Conservation (phyloP, 495 filamentous ascomycete genomes). For the Friedmanniomyces simplex region DNA sequence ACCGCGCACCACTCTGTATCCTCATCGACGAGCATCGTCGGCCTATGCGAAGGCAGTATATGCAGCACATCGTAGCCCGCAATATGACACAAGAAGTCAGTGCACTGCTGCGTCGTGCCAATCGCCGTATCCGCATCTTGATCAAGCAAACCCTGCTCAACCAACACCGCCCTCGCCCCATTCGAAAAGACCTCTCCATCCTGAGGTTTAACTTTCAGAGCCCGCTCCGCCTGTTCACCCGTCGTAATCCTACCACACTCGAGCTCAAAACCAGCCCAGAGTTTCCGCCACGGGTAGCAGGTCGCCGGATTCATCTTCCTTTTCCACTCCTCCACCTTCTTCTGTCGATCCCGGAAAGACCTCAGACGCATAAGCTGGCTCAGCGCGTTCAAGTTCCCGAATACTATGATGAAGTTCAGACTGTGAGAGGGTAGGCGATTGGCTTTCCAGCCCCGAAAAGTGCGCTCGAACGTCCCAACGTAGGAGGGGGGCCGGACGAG, state of each 20-base stretch:
- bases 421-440: neutral
- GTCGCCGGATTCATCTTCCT: neutral
- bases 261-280: neutral
- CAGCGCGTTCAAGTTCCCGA: neutral
- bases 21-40: neutral
- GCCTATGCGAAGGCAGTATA: neutral
- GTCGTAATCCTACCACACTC: neutral
- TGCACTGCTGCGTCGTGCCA: conserved; percentile 1
- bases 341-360: neutral
- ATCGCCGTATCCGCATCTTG: neutral
- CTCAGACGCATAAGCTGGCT: neutral
- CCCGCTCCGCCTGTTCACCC: neutral
- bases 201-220: neutral
- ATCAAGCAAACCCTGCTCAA: neutral
- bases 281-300: neutral
- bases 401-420: neutral
- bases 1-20: neutral
- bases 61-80: conserved; percentile 2
- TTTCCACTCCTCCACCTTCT: neutral
- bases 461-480: neutral
- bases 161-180: neutral
- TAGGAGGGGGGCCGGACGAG: conserved; percentile 1
- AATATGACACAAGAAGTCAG: conserved; percentile 3
- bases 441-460: neutral
- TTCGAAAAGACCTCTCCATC: neutral